Evolutionary conservation across 2,329 filamentous ascomycete species (phyloP).

Genomic region (Torrubiella hemipterigena): DNA sequence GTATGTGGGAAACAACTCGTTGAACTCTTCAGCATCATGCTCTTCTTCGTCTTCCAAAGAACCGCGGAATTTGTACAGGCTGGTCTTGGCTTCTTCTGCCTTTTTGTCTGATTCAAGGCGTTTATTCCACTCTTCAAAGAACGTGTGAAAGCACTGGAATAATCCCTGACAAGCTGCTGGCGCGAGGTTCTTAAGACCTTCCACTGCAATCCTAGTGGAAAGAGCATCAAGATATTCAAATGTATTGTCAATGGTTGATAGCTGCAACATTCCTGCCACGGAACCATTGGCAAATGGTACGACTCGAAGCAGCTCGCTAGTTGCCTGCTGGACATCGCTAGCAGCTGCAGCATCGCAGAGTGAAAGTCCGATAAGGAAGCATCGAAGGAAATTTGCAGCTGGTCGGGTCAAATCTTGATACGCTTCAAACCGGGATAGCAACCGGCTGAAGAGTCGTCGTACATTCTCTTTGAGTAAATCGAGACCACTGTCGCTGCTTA

Average conservation of each 20-base stretch:
- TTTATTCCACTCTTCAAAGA: conserved; percentile 72
- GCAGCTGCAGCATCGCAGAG: conserved; percentile 36
- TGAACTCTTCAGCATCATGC: conserved; percentile 60
- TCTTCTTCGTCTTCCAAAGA: conserved; percentile 66
- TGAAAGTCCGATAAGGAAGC: conserved; percentile 64
- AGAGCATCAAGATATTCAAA: conserved; percentile 36
- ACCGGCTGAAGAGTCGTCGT: conserved; percentile 55
- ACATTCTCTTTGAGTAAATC: conserved; percentile 44
- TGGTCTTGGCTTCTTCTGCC: conserved; percentile 59
- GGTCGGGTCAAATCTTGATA: conserved; percentile 81
- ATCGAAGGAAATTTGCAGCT: conserved; percentile 66
- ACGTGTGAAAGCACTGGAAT: conserved; percentile 54
- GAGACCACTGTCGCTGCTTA: conserved; percentile 23
- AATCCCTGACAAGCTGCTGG: conserved; percentile 37
- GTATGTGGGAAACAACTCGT: conserved; percentile 71
- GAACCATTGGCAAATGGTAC: conserved; percentile 46
- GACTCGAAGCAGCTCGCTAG: conserved; percentile 26
- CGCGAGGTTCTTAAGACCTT: conserved; percentile 31
- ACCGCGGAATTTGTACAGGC: conserved; percentile 75
- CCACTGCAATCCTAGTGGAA: conserved; percentile 26
- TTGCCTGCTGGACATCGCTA: conserved; percentile 25
- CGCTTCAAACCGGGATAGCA: conserved; percentile 57
- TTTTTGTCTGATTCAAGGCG: conserved; percentile 67
- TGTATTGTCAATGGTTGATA: conserved; percentile 13
- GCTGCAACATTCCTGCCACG: conserved; percentile 1